These are phyloP conservation scores for Lentinus tigrinus DNA, from an alignment of 768 basidiomycete genomes.

Conservation along the genomic window DNA sequence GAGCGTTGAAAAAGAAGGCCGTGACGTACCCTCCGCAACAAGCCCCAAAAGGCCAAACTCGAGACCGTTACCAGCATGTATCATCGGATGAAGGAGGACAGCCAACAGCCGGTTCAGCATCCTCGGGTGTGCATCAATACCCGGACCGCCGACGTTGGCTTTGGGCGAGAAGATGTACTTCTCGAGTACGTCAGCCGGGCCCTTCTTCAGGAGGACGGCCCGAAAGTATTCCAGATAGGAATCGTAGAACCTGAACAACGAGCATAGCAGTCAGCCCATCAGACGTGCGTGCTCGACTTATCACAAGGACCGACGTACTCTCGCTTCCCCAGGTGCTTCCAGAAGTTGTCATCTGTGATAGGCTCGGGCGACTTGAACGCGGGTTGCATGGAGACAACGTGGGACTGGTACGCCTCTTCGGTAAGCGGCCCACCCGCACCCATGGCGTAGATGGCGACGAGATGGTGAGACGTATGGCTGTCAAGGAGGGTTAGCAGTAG, in stretches of 20 bases:
- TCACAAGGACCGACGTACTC: conserved; percentile 46
- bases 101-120: conserved; percentile 59
- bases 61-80: conserved; percentile 60
- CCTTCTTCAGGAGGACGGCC: conserved; percentile 38
- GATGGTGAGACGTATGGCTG: conserved; percentile 4
- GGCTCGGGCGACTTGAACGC: conserved; percentile 42
- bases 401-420: conserved; percentile 40
- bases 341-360: conserved; percentile 49
- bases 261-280: too few species aligned
- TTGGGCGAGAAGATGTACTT: conserved; percentile 55
- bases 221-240: conserved; percentile 60
- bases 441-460: conserved; percentile 46
- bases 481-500: too few species aligned
- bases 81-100: conserved; percentile 63
- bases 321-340: conserved; percentile 55
- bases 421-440: conserved; percentile 48
- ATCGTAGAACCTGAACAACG: conserved; percentile 57
- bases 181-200: conserved; percentile 48
- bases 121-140: conserved; percentile 37
- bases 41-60: conserved; percentile 63
- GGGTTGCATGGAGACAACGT: conserved; percentile 38
- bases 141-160: conserved; percentile 20
- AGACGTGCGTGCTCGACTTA: too few species aligned
- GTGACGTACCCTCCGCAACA: conserved; percentile 53
- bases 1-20: neutral